phyloP scores from a whole-genome alignment of 805 yeast species.

The Peterozyma xylosa region DNA sequence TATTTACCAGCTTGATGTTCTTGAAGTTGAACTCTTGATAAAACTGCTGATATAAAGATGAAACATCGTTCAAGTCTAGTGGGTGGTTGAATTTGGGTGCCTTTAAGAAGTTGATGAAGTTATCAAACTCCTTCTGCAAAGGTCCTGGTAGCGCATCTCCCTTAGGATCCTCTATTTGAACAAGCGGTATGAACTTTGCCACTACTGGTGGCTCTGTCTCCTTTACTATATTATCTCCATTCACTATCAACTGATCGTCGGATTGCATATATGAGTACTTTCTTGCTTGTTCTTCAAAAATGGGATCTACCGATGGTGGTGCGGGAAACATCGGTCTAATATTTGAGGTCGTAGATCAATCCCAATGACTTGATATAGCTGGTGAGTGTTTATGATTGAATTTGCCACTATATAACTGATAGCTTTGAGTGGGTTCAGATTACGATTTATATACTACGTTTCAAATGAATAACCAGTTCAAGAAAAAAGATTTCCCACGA shows the following conservation, averaged over 20 bases:
- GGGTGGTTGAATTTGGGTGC: constrained; percentile 28
- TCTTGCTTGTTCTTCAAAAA: constrained; percentile 6
- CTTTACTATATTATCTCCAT: not conserved
- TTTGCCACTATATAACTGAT: not conserved
- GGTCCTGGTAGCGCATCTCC: constrained; percentile 18
- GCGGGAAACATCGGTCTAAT: constrained; percentile 5
- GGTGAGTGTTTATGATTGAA: not conserved
- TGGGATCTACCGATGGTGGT: constrained; percentile 6
- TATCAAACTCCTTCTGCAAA: constrained; percentile 16
- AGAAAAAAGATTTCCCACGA: not conserved
- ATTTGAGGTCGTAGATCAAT: not conserved
- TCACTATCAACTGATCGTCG: not conserved
- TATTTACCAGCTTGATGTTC: constrained; percentile 12
- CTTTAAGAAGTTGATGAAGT: constrained; percentile 21
- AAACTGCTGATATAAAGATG: constrained; percentile 25
- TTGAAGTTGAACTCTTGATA: constrained; percentile 19
- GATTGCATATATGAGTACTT: constrained; percentile 3
- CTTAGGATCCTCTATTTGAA: not conserved
- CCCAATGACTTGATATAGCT: not conserved
- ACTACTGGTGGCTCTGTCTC: not conserved
- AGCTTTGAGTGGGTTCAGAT: not conserved
- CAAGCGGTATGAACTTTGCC: not conserved
- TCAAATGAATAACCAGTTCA: not conserved
- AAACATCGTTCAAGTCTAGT: constrained; percentile 24
- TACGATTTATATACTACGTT: not conserved